phyloP scores from a whole-genome alignment of 139 green algal species.

The Desmodesmus armatus region DNA sequence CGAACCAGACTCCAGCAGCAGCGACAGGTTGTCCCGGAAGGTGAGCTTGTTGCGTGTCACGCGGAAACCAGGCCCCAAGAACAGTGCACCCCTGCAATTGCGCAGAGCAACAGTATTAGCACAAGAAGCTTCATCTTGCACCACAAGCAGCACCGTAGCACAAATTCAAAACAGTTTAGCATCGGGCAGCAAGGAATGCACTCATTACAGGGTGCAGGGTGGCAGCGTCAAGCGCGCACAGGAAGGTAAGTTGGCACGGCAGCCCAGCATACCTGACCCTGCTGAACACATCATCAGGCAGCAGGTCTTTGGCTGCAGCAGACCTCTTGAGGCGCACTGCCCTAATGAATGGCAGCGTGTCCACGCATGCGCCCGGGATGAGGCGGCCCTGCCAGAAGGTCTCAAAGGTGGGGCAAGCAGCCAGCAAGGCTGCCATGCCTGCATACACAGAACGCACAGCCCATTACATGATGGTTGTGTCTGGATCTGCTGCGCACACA shows the following conservation, averaged over 20 bases:
- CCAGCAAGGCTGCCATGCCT: constrained; percentile 12
- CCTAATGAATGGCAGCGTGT: constrained; percentile 81
- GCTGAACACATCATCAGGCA: constrained; percentile 82
- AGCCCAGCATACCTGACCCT: constrained; percentile 59
- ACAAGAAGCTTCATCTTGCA: too few species aligned
- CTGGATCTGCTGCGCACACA: too few species aligned
- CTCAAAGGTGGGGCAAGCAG: constrained; percentile 65
- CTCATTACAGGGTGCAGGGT: too few species aligned
- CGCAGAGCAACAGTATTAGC: too few species aligned
- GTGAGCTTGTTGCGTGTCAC: constrained; percentile 88
- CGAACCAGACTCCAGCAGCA: constrained; percentile 67
- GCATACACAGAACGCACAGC: too few species aligned
- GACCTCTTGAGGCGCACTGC: constrained; percentile 63
- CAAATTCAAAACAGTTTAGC: too few species aligned
- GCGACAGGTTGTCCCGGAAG: constrained; percentile 76
- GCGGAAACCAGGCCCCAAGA: constrained; percentile 81
- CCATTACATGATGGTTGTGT: too few species aligned
- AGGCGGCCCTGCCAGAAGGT: constrained; percentile 85
- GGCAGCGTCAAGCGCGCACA: too few species aligned
- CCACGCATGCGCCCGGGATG: constrained; percentile 79
- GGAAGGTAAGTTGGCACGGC: too few species aligned
- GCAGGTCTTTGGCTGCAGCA: constrained; percentile 59
- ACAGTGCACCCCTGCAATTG: constrained; percentile 81
- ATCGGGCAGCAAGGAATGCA: too few species aligned
- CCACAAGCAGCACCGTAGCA: too few species aligned